Percentiles rank a stretch among this genome's conserved stretches.
Conservation (phyloP, 73 alveolate species). For the Paramecium bursaria region DNA sequence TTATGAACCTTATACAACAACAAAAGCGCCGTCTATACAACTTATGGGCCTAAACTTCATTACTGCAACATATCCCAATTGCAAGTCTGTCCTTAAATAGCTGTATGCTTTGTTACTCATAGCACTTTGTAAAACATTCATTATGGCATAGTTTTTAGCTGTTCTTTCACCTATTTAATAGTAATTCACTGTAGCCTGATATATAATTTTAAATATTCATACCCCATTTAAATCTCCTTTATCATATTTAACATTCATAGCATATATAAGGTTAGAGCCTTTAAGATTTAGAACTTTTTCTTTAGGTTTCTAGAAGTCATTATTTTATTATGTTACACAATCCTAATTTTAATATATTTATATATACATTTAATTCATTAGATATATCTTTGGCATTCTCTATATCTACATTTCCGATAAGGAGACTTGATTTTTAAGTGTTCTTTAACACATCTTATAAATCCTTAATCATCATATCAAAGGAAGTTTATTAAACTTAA, state of each 20-base stretch:
- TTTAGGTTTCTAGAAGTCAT: background rate
- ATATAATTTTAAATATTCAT: conserved; percentile 4
- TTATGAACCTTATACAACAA: conserved; percentile 17
- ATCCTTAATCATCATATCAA: conserved; percentile 22
- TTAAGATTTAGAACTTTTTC: conserved; percentile 16
- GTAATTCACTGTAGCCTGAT: conserved; percentile 36
- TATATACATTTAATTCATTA: background rate
- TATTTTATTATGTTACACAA: background rate
- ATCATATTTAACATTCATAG: conserved; percentile 3
- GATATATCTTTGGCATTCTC: conserved; percentile 22
- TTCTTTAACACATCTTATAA: background rate
- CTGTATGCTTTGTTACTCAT: conserved; percentile 18
- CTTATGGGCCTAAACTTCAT: conserved; percentile 8
- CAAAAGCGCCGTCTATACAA: conserved; percentile 32
- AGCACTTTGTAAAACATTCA: conserved; percentile 8
- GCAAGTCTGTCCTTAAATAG: conserved; percentile 15
- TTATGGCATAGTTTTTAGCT: background rate
- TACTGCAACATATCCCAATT: conserved; percentile 15
- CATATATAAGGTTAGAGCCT: background rate
- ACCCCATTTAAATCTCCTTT: conserved; percentile 52
- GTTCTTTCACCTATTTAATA: conserved; percentile 53
- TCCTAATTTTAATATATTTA: background rate
- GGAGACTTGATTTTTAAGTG: background rate
- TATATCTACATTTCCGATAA: conserved; percentile 27
- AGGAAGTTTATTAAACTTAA: background rate